These are phyloP conservation scores for Wickerhamiella hasegawae DNA, from an alignment of 805 yeast genomes.

Conservation along the genomic window DNA sequence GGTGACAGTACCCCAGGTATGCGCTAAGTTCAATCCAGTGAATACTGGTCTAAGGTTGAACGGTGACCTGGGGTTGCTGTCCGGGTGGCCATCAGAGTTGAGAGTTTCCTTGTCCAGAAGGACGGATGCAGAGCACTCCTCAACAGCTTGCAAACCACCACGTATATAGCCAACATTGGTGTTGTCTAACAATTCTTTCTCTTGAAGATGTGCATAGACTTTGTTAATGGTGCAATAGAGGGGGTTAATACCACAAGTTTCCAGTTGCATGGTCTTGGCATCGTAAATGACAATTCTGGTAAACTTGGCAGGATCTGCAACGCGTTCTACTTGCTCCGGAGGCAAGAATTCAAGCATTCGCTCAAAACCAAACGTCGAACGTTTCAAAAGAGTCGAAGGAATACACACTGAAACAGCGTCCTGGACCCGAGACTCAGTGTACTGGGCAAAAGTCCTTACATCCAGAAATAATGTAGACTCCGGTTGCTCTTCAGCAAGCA, in stretches of 20 bases:
- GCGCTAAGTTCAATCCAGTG: neutral
- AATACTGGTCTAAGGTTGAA: conserved; percentile 1
- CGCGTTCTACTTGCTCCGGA: conserved; percentile 16
- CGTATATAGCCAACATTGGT: conserved; percentile 14
- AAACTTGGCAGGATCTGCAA: conserved; percentile 14
- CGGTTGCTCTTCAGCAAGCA: neutral
- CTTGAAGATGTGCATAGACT: conserved; percentile 15
- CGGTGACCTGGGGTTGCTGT: conserved; percentile 2
- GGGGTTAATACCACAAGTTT: conserved; percentile 10
- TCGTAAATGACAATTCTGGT: conserved; percentile 36
- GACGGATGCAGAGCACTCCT: neutral
- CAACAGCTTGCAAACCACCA: conserved; percentile 14
- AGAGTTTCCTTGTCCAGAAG: neutral
- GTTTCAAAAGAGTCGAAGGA: conserved; percentile 75
- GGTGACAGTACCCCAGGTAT: neutral
- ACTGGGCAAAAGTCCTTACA: conserved; percentile 68
- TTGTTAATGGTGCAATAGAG: conserved; percentile 16
- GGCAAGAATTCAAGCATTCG: conserved; percentile 24
- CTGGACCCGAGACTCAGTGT: conserved; percentile 37
- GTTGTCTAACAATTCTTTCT: neutral
- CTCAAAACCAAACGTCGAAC: conserved; percentile 50
- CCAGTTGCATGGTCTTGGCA: conserved; percentile 9
- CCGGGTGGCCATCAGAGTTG: neutral
- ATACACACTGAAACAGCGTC: conserved; percentile 63
- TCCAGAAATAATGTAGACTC: conserved; percentile 39